A percentile compares a stretch with the other conserved stretches of the same genome.
phyloP scores from a whole-genome alignment of 208 protist species.

The Acanthamoeba sp. region DNA sequence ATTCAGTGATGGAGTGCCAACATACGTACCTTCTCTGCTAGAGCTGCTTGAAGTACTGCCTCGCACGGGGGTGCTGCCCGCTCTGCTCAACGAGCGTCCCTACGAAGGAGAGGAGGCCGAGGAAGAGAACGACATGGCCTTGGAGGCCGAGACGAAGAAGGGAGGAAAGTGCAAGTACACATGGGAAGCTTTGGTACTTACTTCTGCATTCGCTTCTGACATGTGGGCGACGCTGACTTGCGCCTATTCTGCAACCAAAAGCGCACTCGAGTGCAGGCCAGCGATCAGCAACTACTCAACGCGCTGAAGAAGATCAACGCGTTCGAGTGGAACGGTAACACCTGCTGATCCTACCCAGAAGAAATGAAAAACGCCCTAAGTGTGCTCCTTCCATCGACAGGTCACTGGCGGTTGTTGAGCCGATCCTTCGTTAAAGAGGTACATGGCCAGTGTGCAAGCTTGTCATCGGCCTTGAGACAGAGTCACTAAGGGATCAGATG shows the following conservation, averaged over 20 bases:
- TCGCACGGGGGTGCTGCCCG: not conserved
- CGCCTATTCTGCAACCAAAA: not conserved
- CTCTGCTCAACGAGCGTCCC: not conserved
- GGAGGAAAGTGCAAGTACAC: not conserved
- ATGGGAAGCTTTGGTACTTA: not conserved
- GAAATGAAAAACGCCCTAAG: no score
- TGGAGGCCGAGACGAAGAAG: not conserved
- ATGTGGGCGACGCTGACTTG: no score
- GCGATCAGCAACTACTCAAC: not conserved
- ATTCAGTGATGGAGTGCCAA: not conserved
- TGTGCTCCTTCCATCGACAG: not conserved
- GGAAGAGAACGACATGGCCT: not conserved
- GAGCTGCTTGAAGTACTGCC: slow-evolving; percentile 3
- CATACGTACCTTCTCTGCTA: not conserved
- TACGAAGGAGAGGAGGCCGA: slow-evolving; percentile 32
- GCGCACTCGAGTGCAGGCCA: slow-evolving; percentile 32
- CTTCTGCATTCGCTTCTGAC: not conserved
- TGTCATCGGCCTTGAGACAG: no score
- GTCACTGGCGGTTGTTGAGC: not conserved
- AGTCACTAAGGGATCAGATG: no score
- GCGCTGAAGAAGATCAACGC: slow-evolving; percentile 33
- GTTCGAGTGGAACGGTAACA: slow-evolving; percentile 26
- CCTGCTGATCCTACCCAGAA: no score
- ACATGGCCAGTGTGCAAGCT: not conserved
- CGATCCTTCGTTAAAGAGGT: not conserved